phyloP scores from a whole-genome alignment of 192 early-diverging fungal genomes.

The Haplosporangium gracile region DNA sequence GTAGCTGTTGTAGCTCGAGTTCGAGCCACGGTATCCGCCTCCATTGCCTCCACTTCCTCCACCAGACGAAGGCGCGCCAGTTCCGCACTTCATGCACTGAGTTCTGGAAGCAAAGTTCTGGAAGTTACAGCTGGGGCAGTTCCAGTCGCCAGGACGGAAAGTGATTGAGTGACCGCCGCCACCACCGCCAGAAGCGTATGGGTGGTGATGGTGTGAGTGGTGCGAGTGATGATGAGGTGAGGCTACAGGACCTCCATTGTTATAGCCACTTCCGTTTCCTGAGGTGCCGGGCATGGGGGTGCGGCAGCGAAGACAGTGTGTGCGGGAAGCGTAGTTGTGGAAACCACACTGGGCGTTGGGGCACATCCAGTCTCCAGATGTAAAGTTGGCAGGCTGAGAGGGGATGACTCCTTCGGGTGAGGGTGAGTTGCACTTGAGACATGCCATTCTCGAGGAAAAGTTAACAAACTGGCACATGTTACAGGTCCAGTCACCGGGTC shows the following conservation, averaged over 20 bases:
- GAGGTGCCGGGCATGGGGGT: constrained; percentile 57
- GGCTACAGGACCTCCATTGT: constrained; percentile 38
- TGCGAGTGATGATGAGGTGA: constrained; percentile 48
- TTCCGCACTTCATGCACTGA: constrained; percentile 74
- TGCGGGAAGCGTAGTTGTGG: constrained; percentile 75
- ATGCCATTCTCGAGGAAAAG: constrained; percentile 73
- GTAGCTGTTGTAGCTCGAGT: constrained; percentile 8
- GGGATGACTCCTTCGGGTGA: constrained; percentile 47
- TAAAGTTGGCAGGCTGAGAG: constrained; percentile 60
- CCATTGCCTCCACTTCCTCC: constrained; percentile 29
- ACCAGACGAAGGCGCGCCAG: constrained; percentile 41
- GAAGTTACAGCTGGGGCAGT: constrained; percentile 80
- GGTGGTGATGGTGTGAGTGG: constrained; percentile 38
- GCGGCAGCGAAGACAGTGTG: constrained; percentile 67
- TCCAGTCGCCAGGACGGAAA: constrained; percentile 81
- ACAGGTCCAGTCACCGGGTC: constrained; percentile 85
- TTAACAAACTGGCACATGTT: constrained; percentile 78
- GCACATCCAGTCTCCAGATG: constrained; percentile 75
- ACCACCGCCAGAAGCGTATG: constrained; percentile 48
- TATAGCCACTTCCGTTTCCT: constrained; percentile 17
- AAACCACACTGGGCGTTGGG: constrained; percentile 68
- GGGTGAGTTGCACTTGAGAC: constrained; percentile 76
- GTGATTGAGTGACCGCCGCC: constrained; percentile 46
- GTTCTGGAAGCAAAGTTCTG: constrained; percentile 84
- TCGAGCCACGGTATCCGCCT: constrained; percentile 27